phyloP scores from a whole-genome alignment of 257 asterid genomes.

The Gardenia jasminoides region DNA sequence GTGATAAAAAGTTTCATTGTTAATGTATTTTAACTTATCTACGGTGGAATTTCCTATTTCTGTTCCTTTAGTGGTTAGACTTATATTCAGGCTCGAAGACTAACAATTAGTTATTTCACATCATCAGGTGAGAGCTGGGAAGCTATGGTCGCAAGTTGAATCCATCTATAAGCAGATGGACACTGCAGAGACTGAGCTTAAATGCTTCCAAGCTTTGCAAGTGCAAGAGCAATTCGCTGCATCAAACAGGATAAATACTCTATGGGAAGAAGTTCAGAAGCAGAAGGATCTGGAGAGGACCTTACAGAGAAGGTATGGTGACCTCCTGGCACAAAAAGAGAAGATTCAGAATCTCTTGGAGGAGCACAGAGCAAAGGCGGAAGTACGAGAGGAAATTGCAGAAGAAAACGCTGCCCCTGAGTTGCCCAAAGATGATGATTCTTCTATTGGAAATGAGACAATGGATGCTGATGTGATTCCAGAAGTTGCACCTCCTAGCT shows the following conservation, averaged over 20 bases:
- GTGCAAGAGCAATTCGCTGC: constrained; percentile 81
- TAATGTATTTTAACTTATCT: neutral
- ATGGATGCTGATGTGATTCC: constrained; percentile 10
- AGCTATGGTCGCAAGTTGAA: constrained; percentile 76
- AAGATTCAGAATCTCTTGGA: constrained; percentile 43
- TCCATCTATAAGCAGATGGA: constrained; percentile 79
- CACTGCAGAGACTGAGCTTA: constrained; percentile 84
- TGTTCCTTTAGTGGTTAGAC: neutral
- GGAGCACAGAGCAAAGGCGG: constrained; percentile 49
- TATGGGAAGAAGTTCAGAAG: constrained; percentile 98
- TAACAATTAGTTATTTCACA: constrained; percentile 10
- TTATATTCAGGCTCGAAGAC: neutral
- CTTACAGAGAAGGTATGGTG: constrained; percentile 73
- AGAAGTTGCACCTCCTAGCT: neutral
- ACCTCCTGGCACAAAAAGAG: constrained; percentile 52
- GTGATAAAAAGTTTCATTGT: neutral
- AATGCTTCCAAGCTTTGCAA: constrained; percentile 79
- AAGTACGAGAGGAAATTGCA: constrained; percentile 44
- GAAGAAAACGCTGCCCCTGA: constrained; percentile 31
- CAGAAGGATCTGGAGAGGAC: constrained; percentile 85
- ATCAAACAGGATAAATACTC: constrained; percentile 65
- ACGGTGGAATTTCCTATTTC: neutral
- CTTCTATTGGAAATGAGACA: constrained; percentile 13
- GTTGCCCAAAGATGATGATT: constrained; percentile 28
- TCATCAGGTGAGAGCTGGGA: constrained; percentile 69